Evolutionary conservation across 768 basidiomycete genomes (phyloP), one percentile per base, ranked within the genome.

Genomic region (Phylloporus rhodoxanthus): DNA sequence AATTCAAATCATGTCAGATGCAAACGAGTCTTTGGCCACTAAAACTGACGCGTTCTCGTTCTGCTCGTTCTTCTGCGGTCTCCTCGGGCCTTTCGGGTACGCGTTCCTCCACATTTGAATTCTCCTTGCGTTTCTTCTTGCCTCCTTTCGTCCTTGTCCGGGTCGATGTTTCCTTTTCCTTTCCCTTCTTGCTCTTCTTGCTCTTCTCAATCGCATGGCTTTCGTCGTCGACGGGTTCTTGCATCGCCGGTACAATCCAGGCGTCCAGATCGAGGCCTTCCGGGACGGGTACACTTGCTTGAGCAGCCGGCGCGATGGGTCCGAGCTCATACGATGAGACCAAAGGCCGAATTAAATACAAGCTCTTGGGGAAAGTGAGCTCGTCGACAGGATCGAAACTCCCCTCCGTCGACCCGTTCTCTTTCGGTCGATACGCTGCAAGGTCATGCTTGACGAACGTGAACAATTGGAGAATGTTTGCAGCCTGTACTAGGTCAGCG

Each of bases 201-300:
- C 63, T 63, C 58, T 69, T 67, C 51, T 62, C 57, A 20, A 68
- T 68, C 30, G 77, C 75, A 1, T 68, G 71, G 1, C 58, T 61
- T 33, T 72, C 70, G 9, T 59, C 63, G 10, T 68, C 62, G 8
- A 56, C 54, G 33, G 51, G 61, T 3, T 63, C 68, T 41, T 67
- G 66, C 48, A 70, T 73, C 8, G 82, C 83, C 2, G 87, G 79
- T 4, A 92, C 81, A 47, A 96, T 85, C 82, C 91, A 93, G 0
- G 74, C 68, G 53, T 96, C 90, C 4, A 98, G 75, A 67, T 97
- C 83, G 28, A 98, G 70, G 2, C 84, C 92, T 3, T 88, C 87
- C 0, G 96, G 96, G 2, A 90, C 57, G 5, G 79, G 78, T 1
- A 98, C 85, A 51, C 82, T 84, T 5, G 75, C 80, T 70, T 98